Evolutionary conservation across 768 basidiomycete species (phyloP).

Genomic region (Leccinum sublutescens): DNA sequence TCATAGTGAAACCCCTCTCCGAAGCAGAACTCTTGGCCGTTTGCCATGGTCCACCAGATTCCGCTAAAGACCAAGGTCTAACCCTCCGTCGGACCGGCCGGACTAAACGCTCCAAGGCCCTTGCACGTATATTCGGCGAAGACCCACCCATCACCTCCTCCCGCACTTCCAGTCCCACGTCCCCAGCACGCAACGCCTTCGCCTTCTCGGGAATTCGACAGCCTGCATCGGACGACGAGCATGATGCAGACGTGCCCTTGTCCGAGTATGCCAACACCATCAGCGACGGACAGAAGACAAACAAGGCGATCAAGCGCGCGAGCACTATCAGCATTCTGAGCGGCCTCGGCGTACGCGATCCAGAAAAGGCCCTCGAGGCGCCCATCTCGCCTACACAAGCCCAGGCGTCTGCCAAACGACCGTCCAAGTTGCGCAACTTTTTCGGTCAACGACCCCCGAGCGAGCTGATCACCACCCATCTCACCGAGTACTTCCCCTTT

Average conservation of each 20-base stretch:
- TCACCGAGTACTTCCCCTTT: constrained; percentile 93
- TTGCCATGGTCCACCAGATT: constrained; percentile 79
- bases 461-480: constrained; percentile 92
- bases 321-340: constrained; percentile 94
- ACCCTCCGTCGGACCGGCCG: constrained; percentile 60
- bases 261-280: constrained; percentile 33
- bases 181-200: constrained; percentile 23
- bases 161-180: constrained; percentile 37
- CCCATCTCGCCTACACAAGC: constrained; percentile 52
- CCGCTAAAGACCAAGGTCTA: constrained; percentile 75
- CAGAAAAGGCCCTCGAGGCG: constrained; percentile 60
- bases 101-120: constrained; percentile 39
- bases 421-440: constrained; percentile 87
- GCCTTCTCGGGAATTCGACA: constrained; percentile 11
- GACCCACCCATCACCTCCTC: constrained; percentile 31
- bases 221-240: constrained; percentile 35
- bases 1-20: constrained; percentile 67
- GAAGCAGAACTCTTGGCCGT: constrained; percentile 79
- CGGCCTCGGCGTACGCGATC: constrained; percentile 85
- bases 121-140: constrained; percentile 50
- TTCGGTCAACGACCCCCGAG: constrained; percentile 97
- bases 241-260: constrained; percentile 32
- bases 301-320: constrained; percentile 65
- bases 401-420: constrained; percentile 36
- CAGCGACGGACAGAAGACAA: constrained; percentile 25